Conservation (phyloP, 306 rosid species). For the Cucumis cinereus region DNA sequence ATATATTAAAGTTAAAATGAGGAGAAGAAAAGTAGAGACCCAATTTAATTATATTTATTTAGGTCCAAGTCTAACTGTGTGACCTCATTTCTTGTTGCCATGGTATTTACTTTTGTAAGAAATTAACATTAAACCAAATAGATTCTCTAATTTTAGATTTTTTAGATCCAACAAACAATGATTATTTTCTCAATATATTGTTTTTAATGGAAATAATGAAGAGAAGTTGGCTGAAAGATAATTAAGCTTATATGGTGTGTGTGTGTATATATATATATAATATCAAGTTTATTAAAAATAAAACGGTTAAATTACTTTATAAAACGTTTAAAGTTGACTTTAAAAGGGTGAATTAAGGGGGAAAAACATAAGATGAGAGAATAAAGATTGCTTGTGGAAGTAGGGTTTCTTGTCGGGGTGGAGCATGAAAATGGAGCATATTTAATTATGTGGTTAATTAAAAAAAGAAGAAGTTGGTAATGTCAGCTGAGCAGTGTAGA, state of each 20-base stretch:
- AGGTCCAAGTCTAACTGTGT: background rate
- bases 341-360: background rate
- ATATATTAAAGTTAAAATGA: too few species aligned
- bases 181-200: background rate
- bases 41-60: background rate
- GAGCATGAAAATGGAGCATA: constrained; percentile 23
- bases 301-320: too few species aligned
- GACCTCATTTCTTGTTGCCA: constrained; percentile 28
- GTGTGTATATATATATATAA: too few species aligned
- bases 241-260: too few species aligned
- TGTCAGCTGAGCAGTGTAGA: constrained; percentile 25
- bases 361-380: background rate
- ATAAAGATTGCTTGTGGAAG: constrained; percentile 38
- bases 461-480: constrained; percentile 8
- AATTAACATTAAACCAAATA: background rate
- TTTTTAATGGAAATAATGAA: background rate
- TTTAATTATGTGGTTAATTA: background rate
- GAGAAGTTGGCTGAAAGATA: background rate
- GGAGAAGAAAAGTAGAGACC: background rate
- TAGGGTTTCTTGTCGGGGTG: constrained; percentile 42
- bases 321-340: too few species aligned
- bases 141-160: constrained; percentile 1
- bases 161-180: background rate
- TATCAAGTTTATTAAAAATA: too few species aligned
- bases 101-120: constrained; percentile 10